phyloP scores from a whole-genome alignment of 2,329 filamentous ascomycete species.

The Chaetomium strumarium region DNA sequence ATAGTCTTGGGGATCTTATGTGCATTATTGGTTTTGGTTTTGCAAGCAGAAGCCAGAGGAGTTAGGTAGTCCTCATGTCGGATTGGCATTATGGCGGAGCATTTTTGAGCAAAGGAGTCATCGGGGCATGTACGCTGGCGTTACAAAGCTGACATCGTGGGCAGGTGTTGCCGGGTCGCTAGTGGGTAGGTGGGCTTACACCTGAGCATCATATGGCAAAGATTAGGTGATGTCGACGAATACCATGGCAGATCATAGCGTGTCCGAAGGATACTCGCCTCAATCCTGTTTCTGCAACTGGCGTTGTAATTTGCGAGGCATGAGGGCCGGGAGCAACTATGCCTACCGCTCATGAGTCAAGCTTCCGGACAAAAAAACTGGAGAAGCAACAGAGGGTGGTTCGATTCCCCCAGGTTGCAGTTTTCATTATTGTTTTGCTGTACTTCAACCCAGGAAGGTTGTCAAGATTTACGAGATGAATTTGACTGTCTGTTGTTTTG shows the following conservation, averaged over 20 bases:
- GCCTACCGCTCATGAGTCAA: background rate
- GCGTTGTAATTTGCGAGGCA: too few relatives aligned
- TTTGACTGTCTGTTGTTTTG: too few relatives aligned
- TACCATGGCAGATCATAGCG: background rate
- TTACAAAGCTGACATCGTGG: constrained; percentile 17
- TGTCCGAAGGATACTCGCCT: too few relatives aligned
- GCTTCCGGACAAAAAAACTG: background rate
- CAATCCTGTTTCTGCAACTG: too few relatives aligned
- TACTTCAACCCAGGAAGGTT: too few relatives aligned
- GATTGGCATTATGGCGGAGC: constrained; percentile 25
- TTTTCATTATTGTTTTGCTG: background rate
- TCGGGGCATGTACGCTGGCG: constrained; percentile 15
- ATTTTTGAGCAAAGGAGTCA: constrained; percentile 20
- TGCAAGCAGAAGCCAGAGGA: constrained; percentile 38
- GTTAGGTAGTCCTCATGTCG: constrained; percentile 45
- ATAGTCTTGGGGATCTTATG: constrained; percentile 8
- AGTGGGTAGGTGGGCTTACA: background rate
- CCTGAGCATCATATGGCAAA: constrained; percentile 1
- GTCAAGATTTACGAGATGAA: too few relatives aligned
- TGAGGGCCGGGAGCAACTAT: too few relatives aligned
- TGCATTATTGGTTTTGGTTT: constrained; percentile 22
- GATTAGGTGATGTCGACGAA: constrained; percentile 10
- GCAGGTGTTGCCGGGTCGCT: constrained; percentile 7
- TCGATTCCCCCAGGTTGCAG: constrained; percentile 18
- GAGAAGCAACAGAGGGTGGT: constrained; percentile 17